Evolutionary conservation across 2,329 filamentous ascomycete species (phyloP), one percentile per base, ranked within the genome.

Genomic region (Xylaria sp.): DNA sequence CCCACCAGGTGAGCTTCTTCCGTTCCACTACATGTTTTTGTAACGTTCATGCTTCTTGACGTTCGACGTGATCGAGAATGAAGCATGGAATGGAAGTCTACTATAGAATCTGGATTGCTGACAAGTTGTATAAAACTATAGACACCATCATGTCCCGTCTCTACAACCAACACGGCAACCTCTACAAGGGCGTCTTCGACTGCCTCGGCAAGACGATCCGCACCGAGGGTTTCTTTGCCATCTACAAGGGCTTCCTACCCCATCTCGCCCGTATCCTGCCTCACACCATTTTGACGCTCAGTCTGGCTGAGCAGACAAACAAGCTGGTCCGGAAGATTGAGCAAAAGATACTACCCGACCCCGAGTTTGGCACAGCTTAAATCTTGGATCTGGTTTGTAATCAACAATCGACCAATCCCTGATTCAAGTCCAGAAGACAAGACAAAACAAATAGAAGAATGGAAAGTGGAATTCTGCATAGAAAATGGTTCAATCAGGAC

Each of bases 121-220:
- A 47, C 50, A 16, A 23, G 10, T 35, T 50, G 18, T 34, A n/a
- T 8, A 6, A 18, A 51, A 16, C 0, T 4, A 42, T 52, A 83
- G 94, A 99, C 74, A 99, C 94, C 4, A 90, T 99, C 76, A 99
- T 99, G 94, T 94, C 91, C 63, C 89, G 94, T 64, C 88, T 99
- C 80, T 99, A 99, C 81, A 99, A 99, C 79, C 94, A 99, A 75
- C 96, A 92, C 63, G 94, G 94, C 55, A 96, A 97, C 73, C 82
- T 99, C n/a, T 99, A 99, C 80, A 87, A 83, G 67, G 90, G 92
- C 60, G 91, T 95, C 3, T 90, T 96, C 64, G 94, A 99, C 76
- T 99, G 94, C 73, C 76, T 97, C 61, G 85, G 83, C 73, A 92
- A 96, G 78, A 99, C 94, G 0, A 82, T 99, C 62, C 88, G 87